Conservation (phyloP, 768 basidiomycete species). For the Suillus weaverae region DNA sequence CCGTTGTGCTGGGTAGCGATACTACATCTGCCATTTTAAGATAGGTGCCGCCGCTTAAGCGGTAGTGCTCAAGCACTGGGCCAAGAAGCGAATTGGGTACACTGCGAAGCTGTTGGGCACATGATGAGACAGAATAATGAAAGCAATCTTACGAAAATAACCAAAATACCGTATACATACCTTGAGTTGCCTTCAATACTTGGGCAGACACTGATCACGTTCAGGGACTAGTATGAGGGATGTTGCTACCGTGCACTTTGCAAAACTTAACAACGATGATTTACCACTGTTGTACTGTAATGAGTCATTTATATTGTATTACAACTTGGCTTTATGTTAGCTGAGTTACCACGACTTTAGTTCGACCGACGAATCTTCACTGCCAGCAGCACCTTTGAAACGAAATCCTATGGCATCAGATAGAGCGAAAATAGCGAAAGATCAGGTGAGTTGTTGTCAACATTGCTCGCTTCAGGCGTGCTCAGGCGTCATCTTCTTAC, state of each 20-base stretch:
- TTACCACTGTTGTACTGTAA: neutral
- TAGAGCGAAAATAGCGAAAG: constrained; percentile 35
- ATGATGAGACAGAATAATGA: neutral
- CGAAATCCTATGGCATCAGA: constrained; percentile 33
- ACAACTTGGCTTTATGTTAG: neutral
- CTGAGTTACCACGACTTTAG: neutral
- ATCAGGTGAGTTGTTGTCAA: constrained; percentile 21
- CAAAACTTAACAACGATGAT: neutral
- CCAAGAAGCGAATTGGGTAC: neutral
- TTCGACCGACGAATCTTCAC: neutral
- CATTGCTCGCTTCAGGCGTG: neutral
- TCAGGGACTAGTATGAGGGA: neutral
- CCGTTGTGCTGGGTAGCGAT: constrained; percentile 5
- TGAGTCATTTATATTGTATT: too few species aligned
- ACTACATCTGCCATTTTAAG: constrained; percentile 1
- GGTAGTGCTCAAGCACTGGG: neutral
- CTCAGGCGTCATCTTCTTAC: neutral
- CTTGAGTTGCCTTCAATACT: neutral
- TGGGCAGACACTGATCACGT: neutral
- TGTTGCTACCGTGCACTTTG: neutral
- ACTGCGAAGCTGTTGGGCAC: neutral
- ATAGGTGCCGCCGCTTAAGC: neutral
- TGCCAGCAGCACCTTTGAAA: neutral
- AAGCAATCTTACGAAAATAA: neutral
- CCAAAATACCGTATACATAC: neutral